These are phyloP conservation scores for Kurtzmaniella cleridarum DNA, from an alignment of 805 yeast genomes.

Conservation along the genomic window DNA sequence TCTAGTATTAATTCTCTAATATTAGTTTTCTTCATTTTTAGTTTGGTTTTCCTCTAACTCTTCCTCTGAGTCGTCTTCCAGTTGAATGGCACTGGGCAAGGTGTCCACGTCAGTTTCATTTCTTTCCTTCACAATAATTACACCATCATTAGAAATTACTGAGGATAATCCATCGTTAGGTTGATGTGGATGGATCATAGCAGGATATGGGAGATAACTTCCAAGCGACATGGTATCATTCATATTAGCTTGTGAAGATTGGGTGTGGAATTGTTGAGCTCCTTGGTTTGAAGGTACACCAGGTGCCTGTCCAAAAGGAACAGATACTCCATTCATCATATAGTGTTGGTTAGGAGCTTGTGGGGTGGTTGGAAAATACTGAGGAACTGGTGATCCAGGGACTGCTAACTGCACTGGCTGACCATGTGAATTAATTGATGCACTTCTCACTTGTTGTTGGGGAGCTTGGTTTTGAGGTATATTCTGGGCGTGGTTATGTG, in stretches of 20 bases:
- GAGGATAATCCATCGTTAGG: background rate
- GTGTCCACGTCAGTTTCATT: constrained; percentile 8
- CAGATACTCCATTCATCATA: background rate
- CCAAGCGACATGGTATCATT: constrained; percentile 3
- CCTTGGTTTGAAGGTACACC: background rate
- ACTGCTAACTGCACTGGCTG: background rate
- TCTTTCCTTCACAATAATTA: background rate
- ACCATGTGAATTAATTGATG: constrained; percentile 6
- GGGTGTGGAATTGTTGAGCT: constrained; percentile 1
- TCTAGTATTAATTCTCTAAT: constrained; percentile 1
- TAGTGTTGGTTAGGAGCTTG: background rate
- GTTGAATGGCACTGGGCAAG: constrained; percentile 3
- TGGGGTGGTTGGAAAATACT: background rate
- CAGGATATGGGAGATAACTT: constrained; percentile 4
- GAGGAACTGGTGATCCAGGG: background rate
- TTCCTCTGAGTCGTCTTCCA: too few species aligned
- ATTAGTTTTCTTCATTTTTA: background rate
- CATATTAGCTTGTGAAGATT: constrained; percentile 2
- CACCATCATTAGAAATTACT: background rate
- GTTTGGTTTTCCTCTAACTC: constrained; percentile 4
- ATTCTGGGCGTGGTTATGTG: constrained; percentile 2
- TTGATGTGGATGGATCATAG: constrained; percentile 3
- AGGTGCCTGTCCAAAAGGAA: too few species aligned
- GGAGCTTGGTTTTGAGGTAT: constrained; percentile 2
- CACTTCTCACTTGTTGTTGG: constrained; percentile 1